Conservation (phyloP, 2,329 filamentous ascomycete genomes). For the Aspergillus fumigatiaffinis region DNA sequence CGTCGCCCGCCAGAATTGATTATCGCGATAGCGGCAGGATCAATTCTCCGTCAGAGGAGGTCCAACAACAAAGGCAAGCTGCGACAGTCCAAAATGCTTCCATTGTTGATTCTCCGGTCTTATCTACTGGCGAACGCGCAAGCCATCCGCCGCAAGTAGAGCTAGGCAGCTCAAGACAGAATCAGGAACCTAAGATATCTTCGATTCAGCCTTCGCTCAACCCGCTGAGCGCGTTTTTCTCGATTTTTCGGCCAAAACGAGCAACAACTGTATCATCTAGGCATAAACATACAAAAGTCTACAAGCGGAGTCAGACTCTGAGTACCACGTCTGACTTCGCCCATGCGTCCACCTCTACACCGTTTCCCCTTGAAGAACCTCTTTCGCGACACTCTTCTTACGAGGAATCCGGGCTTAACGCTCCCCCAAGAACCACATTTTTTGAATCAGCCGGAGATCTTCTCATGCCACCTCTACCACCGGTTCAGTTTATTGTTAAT, state of each 20-base stretch:
- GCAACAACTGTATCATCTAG: slow-evolving; percentile 45
- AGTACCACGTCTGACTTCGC: slow-evolving; percentile 23
- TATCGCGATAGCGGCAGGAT: slow-evolving; percentile 9
- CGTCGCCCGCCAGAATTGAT: slow-evolving; percentile 11
- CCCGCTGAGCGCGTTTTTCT: slow-evolving; percentile 63
- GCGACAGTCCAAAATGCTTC: neutral
- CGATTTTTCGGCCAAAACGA: slow-evolving; percentile 65
- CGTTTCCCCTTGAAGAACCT: slow-evolving; percentile 10
- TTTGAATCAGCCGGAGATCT: slow-evolving; percentile 94
- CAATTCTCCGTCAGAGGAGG: slow-evolving; percentile 5
- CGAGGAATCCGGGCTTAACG: slow-evolving; percentile 51
- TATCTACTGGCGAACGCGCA: neutral
- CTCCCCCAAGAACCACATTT: slow-evolving; percentile 85
- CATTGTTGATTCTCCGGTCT: neutral
- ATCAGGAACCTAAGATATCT: slow-evolving; percentile 11
- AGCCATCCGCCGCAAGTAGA: neutral
- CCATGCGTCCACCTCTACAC: slow-evolving; percentile 5
- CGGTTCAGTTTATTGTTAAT: slow-evolving; percentile 76
- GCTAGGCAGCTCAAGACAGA: neutral
- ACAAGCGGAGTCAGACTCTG: slow-evolving; percentile 73
- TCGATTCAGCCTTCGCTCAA: slow-evolving; percentile 26
- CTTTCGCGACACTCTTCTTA: slow-evolving; percentile 50
- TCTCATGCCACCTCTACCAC: slow-evolving; percentile 82
- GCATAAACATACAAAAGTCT: slow-evolving; percentile 57
- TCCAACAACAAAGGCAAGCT: slow-evolving; percentile 4